Conservation (phyloP, 192 early-diverging fungal species). For the Coemansia sp. region DNA sequence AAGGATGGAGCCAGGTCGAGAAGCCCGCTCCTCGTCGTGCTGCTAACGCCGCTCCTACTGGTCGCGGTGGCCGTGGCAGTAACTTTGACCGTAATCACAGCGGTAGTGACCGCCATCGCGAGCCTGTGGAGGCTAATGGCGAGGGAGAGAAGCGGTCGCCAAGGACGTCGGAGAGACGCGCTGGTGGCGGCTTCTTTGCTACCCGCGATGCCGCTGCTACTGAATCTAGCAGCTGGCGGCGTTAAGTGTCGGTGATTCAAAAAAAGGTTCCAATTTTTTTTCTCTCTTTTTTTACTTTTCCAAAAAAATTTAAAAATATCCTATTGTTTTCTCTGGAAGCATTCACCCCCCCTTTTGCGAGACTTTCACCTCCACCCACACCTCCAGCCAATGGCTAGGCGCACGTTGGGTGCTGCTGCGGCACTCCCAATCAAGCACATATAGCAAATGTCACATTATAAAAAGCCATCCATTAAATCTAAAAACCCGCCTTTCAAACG, state of each 20-base stretch:
- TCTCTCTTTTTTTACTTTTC: too few relatives aligned
- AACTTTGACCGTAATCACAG: not conserved
- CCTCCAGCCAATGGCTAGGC: too few relatives aligned
- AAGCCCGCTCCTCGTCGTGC: constrained; percentile 6
- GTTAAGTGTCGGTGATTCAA: constrained; percentile 16
- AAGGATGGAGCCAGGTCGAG: constrained; percentile 45
- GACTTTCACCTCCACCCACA: not conserved
- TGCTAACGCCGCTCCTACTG: not conserved
- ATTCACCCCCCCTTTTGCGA: too few relatives aligned
- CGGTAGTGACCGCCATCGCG: not conserved
- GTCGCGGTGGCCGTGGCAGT: not conserved
- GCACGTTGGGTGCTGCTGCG: too few relatives aligned
- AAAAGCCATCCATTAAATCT: too few relatives aligned
- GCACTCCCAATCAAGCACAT: too few relatives aligned
- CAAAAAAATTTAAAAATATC: too few relatives aligned
- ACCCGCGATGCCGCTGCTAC: constrained; percentile 15
- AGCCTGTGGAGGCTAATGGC: not conserved
- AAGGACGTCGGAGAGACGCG: constrained; percentile 15
- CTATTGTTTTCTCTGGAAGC: too few relatives aligned
- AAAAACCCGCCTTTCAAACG: too few relatives aligned
- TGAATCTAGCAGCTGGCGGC: constrained; percentile 29
- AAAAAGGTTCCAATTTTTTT: too few relatives aligned
- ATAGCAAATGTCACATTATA: too few relatives aligned
- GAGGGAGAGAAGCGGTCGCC: constrained; percentile 9
- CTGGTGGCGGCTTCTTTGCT: constrained; percentile 14